Percentiles rank a stretch among this genome's conserved stretches.
These are phyloP conservation scores for Aureobasidium sp. DNA, from an alignment of 2,329 filamentous ascomycete genomes.

Conservation along the genomic window DNA sequence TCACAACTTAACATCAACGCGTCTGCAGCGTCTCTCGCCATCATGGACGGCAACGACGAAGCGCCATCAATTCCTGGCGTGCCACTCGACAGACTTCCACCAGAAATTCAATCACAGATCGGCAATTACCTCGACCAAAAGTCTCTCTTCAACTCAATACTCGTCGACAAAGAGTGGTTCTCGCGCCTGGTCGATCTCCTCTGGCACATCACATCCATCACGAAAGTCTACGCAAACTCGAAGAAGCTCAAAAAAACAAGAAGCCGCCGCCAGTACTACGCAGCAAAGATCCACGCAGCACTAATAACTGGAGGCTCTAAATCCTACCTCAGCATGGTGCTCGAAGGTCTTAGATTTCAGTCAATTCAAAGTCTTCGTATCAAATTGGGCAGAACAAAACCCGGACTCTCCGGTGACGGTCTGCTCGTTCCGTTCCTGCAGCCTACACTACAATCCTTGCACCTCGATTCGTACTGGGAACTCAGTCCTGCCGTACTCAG, in stretches of 20 bases:
- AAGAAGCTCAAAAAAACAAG: background rate
- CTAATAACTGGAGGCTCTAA: too few relatives aligned
- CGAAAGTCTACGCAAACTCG: background rate
- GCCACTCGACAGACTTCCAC: background rate
- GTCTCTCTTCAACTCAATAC: background rate
- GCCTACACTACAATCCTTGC: background rate
- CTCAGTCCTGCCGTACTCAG: too few relatives aligned
- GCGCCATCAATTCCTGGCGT: background rate
- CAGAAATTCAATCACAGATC: background rate
- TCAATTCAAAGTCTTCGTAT: too few relatives aligned
- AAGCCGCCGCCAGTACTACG: background rate
- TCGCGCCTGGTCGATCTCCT: background rate
- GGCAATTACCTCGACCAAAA: background rate
- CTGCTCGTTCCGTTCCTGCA: background rate
- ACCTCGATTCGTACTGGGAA: background rate
- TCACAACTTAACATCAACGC: background rate
- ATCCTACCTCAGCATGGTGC: too few relatives aligned
- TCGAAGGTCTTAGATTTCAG: too few relatives aligned
- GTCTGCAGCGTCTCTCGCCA: background rate
- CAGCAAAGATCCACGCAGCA: background rate
- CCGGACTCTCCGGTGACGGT: too few relatives aligned
- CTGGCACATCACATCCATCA: background rate
- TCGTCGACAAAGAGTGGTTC: background rate
- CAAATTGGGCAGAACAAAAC: too few relatives aligned
- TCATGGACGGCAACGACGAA: background rate